A percentile compares a stretch with the other conserved stretches of the same genome.
Conservation (phyloP, 2,329 filamentous ascomycete species). For the Colletotrichum noveboracense region DNA sequence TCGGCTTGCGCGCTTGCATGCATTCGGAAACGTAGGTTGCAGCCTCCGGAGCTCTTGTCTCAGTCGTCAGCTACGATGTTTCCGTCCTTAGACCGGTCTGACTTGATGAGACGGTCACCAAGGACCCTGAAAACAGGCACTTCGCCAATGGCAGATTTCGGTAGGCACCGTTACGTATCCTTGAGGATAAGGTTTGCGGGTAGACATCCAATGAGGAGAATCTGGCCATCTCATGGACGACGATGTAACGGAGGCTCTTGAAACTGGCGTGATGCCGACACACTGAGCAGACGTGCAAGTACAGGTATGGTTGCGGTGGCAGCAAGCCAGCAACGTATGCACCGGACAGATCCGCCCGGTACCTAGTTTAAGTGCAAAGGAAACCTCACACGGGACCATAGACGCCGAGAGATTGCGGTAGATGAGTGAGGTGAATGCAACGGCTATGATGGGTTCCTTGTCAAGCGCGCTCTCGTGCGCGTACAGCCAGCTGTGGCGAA, state of each 20-base stretch:
- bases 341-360: not conserved
- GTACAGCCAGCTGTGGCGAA: not conserved
- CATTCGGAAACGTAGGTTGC: not conserved
- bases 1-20: not conserved
- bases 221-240: not conserved
- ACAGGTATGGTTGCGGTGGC: not conserved
- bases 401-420: not conserved
- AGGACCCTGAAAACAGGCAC: conserved; percentile 5
- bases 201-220: not conserved
- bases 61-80: conserved; percentile 4
- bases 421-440: not conserved
- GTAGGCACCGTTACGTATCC: not conserved
- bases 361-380: not conserved
- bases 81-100: not conserved
- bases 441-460: not conserved
- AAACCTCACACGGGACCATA: not conserved
- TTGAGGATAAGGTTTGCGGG: not conserved
- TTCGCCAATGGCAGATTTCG: not conserved
- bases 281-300: not conserved
- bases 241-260: not conserved
- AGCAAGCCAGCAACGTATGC: not conserved
- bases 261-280: not conserved
- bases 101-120: not conserved
- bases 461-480: not conserved
- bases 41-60: not conserved